Evolutionary conservation across 2,329 filamentous ascomycete species (phyloP).

Genomic region (Cladosporium austrohemisphaericum): DNA sequence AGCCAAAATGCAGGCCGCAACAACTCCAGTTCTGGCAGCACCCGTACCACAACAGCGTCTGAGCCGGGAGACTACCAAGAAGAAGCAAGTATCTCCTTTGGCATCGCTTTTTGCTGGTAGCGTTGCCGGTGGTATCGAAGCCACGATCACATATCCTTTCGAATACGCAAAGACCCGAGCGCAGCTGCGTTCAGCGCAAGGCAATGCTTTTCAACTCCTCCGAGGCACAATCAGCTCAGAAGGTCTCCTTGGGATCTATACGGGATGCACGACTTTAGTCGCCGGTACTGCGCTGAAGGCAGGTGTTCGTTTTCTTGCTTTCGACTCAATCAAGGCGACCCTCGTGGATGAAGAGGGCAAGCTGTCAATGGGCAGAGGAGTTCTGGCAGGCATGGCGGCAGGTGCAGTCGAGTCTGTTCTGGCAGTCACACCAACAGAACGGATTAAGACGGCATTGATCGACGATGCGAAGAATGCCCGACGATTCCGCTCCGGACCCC

Average conservation of each 20-base stretch:
- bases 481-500: constrained; percentile 20
- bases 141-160: constrained; percentile 44
- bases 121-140: constrained; percentile 52
- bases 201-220: constrained; percentile 28
- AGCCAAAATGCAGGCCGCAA: constrained; percentile 11
- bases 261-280: constrained; percentile 30
- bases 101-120: constrained; percentile 51
- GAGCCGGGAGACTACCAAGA: neutral
- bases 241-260: constrained; percentile 31
- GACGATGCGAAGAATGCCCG: constrained; percentile 48
- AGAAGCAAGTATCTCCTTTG: constrained; percentile 19
- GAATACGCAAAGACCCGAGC: constrained; percentile 35
- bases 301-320: constrained; percentile 32
- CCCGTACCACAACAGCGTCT: neutral
- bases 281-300: constrained; percentile 32
- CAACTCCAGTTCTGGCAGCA: neutral
- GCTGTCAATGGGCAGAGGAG: constrained; percentile 26
- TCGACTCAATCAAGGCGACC: constrained; percentile 28
- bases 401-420: constrained; percentile 59
- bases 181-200: constrained; percentile 26
- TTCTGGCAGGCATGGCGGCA: constrained; percentile 57
- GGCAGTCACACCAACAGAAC: constrained; percentile 65
- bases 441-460: constrained; percentile 67
- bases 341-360: constrained; percentile 29
- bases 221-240: constrained; percentile 21